Evolutionary conservation across 1,139 yeast species (phyloP).

Genomic region (Nematodospora anomalae): DNA sequence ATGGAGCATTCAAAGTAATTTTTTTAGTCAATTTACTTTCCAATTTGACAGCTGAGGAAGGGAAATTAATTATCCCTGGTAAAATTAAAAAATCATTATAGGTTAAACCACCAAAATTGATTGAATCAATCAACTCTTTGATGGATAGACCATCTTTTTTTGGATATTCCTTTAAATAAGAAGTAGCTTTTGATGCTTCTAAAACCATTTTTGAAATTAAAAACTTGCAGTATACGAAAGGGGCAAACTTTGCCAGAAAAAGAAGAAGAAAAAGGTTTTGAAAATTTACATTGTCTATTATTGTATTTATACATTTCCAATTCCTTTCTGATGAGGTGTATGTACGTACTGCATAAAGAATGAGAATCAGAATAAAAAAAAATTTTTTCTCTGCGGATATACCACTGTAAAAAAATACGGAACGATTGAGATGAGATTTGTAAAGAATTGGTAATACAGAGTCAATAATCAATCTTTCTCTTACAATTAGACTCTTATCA

Average conservation of each 20-base stretch:
- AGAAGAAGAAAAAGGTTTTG: slow-evolving; percentile 11
- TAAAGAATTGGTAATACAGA: not conserved
- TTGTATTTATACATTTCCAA: not conserved
- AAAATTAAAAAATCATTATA: slow-evolving; percentile 93
- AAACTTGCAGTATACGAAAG: slow-evolving; percentile 15
- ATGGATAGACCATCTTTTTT: slow-evolving; percentile 85
- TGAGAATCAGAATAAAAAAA: not conserved
- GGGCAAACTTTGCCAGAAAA: slow-evolving; percentile 49
- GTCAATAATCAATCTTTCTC: too few species aligned
- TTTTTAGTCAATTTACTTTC: slow-evolving; percentile 89
- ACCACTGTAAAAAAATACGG: not conserved
- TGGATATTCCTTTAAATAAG: slow-evolving; percentile 62
- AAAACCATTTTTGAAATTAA: slow-evolving; percentile 30
- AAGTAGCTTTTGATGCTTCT: slow-evolving; percentile 67
- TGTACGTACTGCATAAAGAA: too few species aligned
- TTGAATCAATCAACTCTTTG: slow-evolving; percentile 83
- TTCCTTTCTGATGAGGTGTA: not conserved
- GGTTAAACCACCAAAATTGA: slow-evolving; percentile 91
- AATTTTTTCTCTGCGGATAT: too few species aligned
- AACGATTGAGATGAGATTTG: not conserved
- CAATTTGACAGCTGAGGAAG: slow-evolving; percentile 72
- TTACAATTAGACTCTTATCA: too few species aligned
- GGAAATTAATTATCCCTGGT: slow-evolving; percentile 93
- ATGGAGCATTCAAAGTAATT: slow-evolving; percentile 89
- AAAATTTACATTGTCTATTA: slow-evolving; percentile 5